Conservation (phyloP, 2,329 filamentous ascomycete species). For the Pestalotiopsis sp. region DNA sequence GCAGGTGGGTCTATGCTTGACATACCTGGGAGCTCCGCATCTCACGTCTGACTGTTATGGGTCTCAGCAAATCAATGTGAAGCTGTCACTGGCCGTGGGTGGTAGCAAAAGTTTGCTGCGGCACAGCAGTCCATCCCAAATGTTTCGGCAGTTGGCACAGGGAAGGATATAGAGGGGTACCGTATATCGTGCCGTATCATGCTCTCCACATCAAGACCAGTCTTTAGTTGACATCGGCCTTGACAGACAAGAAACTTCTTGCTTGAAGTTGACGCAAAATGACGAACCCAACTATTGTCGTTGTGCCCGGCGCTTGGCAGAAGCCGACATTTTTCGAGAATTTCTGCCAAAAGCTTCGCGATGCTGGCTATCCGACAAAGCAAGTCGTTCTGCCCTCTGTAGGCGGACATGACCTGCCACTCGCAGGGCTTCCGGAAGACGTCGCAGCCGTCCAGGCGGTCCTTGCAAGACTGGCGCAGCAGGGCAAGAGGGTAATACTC, state of each 20-base stretch:
- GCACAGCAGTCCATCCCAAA: neutral
- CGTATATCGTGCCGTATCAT: neutral
- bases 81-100: neutral
- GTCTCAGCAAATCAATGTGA: neutral
- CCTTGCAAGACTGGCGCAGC: neutral
- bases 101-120: neutral
- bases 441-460: constrained; percentile 10
- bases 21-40: neutral
- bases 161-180: neutral
- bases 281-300: constrained; percentile 12
- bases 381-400: constrained; percentile 7
- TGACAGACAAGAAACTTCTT: neutral
- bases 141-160: neutral
- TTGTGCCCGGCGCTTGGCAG: constrained; percentile 14
- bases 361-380: constrained; percentile 7
- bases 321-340: neutral
- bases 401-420: constrained; percentile 7
- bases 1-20: neutral
- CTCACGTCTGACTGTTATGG: neutral
- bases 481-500: constrained; percentile 7
- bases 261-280: neutral
- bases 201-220: no score
- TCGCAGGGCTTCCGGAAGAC: constrained; percentile 11
- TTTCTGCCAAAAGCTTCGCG: neutral
- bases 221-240: no score